Conservation (phyloP, 768 basidiomycete genomes). For the Suillus sp. region DNA sequence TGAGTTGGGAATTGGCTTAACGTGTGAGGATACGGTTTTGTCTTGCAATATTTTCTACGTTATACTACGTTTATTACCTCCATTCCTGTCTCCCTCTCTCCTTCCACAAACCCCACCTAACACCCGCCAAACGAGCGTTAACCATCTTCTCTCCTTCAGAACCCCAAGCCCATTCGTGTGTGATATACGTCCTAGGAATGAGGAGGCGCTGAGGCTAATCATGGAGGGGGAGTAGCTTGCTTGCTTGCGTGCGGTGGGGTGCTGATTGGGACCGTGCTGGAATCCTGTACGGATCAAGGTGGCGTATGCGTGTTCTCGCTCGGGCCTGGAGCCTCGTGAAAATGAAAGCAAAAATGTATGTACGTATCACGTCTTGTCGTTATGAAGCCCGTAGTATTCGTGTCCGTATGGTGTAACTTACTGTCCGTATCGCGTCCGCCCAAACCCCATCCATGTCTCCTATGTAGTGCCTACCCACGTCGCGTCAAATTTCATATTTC, state of each 20-base stretch:
- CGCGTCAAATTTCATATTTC: no score
- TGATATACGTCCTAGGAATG: conserved; percentile 52
- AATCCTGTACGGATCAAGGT: not conserved
- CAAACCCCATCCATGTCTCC: no score
- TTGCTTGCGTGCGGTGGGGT: not conserved
- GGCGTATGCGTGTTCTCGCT: not conserved
- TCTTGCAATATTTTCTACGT: not conserved
- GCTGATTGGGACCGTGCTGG: not conserved
- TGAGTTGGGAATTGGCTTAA: no score
- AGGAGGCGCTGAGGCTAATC: conserved; percentile 43
- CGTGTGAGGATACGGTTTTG: not conserved
- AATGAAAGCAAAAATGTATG: not conserved
- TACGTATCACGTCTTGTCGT: not conserved
- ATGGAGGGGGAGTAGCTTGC: conserved; percentile 25
- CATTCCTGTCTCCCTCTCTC: not conserved
- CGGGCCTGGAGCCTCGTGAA: not conserved
- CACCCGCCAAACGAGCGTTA: not conserved
- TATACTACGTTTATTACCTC: not conserved
- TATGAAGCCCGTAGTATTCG: not conserved
- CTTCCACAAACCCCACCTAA: not conserved
- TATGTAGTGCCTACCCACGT: no score
- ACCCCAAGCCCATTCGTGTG: conserved; percentile 45
- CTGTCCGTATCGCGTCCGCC: no score
- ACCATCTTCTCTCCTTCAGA: not conserved
- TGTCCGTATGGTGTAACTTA: not conserved